Percentiles rank a stretch among this genome's conserved stretches.
Conservation (phyloP, 768 basidiomycete genomes). For the Botryobasidium botryosum region DNA sequence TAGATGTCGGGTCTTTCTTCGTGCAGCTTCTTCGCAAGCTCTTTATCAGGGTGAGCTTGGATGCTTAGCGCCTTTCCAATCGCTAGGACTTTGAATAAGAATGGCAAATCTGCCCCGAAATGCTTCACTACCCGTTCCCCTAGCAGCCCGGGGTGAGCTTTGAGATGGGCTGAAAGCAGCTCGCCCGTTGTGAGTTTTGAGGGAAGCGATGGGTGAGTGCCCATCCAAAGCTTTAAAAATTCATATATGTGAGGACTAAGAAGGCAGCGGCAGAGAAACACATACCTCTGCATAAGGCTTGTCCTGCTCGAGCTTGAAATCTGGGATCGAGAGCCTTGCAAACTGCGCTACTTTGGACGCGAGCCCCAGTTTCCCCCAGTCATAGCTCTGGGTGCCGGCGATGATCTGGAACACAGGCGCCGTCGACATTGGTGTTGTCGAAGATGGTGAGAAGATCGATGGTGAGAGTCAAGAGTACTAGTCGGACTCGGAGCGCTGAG, state of each 20-base stretch:
- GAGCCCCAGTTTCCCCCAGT: conserved; percentile 82
- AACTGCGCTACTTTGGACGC: conserved; percentile 80
- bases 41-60: conserved; percentile 83
- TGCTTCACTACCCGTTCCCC: conserved; percentile 37
- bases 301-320: conserved; percentile 48
- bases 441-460: neutral
- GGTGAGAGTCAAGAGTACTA: neutral
- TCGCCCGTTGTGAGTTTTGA: conserved; percentile 33
- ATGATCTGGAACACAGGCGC: conserved; percentile 54
- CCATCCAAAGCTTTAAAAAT: conserved; percentile 82
- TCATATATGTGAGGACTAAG: neutral
- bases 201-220: conserved; percentile 72
- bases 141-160: conserved; percentile 49
- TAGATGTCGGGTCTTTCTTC: conserved; percentile 63
- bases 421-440: neutral
- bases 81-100: conserved; percentile 82
- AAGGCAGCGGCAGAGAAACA: neutral
- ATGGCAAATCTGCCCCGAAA: conserved; percentile 62
- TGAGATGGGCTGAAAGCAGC: conserved; percentile 43
- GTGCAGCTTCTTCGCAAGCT: conserved; percentile 54
- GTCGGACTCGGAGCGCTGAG: too few species aligned
- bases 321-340: conserved; percentile 44
- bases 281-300: conserved; percentile 87
- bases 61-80: conserved; percentile 83
- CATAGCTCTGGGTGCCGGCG: conserved; percentile 78